Base-by-base conservation (phyloP, 768 basidiomycete species). In the Lentinula raphanica region DNA sequence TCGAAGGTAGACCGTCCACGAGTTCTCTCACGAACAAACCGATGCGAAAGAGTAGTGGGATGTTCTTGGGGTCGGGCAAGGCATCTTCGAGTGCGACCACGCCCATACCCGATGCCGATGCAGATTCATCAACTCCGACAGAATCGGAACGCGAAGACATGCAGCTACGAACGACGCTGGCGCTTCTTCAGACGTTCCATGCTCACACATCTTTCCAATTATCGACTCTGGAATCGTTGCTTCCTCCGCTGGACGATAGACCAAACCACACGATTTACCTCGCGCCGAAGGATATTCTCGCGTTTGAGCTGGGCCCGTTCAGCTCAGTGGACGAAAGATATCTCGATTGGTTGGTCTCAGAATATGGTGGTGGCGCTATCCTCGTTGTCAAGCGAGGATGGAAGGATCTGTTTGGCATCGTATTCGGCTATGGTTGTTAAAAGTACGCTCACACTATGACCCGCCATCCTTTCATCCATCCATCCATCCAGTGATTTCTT, bases 271-370 rank as follows among this genome's bases (percentile, higher is more conserved):
- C 80, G 42, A 71, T 84, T 11, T 65, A 65, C 28, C 68, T 92
- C 17, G 76, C 79, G 1, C 82, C 88, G 11, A 83, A 78, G 63
- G 87, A 90, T 59, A 73, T 92, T 7, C 55, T 83, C 11, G 74
- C 82, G 13, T 85, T 93, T 48, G 88, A 88, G 66, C 78, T 93
- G 0, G 86, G 89, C 1, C 85, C 90, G 6, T 70, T 90, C 58
- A 93, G 90, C 65, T 72, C 75, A 4, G 66, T 85, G 48, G 91
- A 93, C 60, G 85, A 79, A n/a, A 76, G 74, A 42, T 92, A 92
- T 66, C 71, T 92, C 32, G 88, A 90, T 67, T 92, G 89, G 88
- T 73, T 94, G 17, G 81, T 77, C 1, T 77, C 78, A 51, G 87
- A 89, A 69, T 88, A 88, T 59, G 83, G 78, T 3, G 76, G 76